phyloP scores from a whole-genome alignment of 768 basidiomycete species.

The Brasilioporus rufonigricans region DNA sequence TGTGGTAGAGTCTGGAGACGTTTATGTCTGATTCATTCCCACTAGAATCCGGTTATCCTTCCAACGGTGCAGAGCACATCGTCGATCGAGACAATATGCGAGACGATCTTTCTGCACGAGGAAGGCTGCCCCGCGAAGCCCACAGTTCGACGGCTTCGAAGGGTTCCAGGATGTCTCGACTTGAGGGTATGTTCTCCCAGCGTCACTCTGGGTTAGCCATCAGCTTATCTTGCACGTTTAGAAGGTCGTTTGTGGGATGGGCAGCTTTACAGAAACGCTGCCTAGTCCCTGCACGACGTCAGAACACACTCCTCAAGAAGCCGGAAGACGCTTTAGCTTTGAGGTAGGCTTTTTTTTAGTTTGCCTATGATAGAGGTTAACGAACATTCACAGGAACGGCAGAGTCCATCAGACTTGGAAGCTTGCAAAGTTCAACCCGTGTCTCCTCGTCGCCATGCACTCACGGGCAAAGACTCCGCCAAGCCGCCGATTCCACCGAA shows the following conservation, averaged over 20 bases:
- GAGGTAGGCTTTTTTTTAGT: not conserved
- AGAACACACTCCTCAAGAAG: not conserved
- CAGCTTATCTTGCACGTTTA: not conserved
- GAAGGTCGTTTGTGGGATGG: not conserved
- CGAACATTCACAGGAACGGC: not conserved
- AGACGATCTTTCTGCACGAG: not conserved
- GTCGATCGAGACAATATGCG: not conserved
- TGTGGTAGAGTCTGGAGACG: too few relatives aligned
- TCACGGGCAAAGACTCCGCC: not conserved
- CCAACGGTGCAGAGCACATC: not conserved
- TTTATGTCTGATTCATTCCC: not conserved
- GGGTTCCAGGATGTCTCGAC: not conserved
- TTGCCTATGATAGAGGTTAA: not conserved
- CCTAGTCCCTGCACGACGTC: not conserved
- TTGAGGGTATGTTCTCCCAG: not conserved
- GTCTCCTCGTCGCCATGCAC: not conserved
- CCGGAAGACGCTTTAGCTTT: not conserved
- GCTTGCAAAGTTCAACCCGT: not conserved
- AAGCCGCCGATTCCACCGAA: slow-evolving; percentile 8
- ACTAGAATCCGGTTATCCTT: not conserved
- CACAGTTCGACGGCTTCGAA: slow-evolving; percentile 1
- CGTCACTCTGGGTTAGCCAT: not conserved
- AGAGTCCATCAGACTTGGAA: not conserved
- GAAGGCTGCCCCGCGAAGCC: not conserved
- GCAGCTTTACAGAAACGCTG: not conserved